Base-by-base conservation (phyloP, 805 yeast species). In the Nakazawaea ishiwadae region DNA sequence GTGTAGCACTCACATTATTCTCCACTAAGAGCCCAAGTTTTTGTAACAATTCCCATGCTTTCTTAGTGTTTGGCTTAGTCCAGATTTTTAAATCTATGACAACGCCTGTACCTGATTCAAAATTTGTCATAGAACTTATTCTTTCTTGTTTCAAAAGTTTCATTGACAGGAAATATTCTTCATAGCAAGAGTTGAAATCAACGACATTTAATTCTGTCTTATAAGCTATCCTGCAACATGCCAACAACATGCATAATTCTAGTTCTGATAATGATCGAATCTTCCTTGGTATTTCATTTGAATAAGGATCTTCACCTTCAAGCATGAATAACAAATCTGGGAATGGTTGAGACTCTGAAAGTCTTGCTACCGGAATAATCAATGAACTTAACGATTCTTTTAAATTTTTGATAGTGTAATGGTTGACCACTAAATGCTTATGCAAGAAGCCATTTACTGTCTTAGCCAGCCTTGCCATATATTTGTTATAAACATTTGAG, bases 171-270 rank as follows among this genome's bases (percentile, higher is more conserved):
- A 55, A 53, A 58, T 87, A 91, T 57, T 91, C 98, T 24, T 79
- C 80, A 56, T 80, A 83, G 0, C 81, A 84, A 44, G 88, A 62
- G 49, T 84, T 85, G 60, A 89, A 81, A 56, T 87, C 90, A 15
- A 86, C 72, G n/a, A 69, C 68, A 11, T 68, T 77, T 18, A 76
- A 59, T 16, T 74, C 79, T 21, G 69, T 69, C 50, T 80, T 84
- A 37, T 75, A 67, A 18, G 77, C 67, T 39, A 81, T 80, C 34
- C 97, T 68, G 0, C 95, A 86, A 0, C 90, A 82, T 32, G 88
- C 77, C 4, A 90, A 77, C 11, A 87, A 61, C 31, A 91, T 54
- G 14, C 84, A 73, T 35, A 83, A 56, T 52, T 91, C 97, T 23
- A 86, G 55, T 44, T 82, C 83, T 3, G 95, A 81, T 28, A 89